These are phyloP conservation scores for Solanum megistacrolobum DNA, from an alignment of 257 asterid species.

Conservation along the genomic window DNA sequence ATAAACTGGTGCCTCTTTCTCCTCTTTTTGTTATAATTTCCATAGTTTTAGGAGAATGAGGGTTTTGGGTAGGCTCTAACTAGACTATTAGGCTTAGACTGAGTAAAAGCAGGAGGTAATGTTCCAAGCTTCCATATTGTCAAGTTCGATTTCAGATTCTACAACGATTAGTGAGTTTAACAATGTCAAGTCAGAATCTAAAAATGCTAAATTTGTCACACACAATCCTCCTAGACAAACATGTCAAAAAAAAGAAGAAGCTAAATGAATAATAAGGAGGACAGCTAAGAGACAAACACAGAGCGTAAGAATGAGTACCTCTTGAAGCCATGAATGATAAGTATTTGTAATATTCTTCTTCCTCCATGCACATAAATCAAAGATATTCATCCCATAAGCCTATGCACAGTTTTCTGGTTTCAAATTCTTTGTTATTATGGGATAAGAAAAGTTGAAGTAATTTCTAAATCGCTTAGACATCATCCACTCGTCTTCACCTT, in stretches of 20 bases:
- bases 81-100: no score
- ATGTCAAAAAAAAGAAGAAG: neutral
- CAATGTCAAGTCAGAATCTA: neutral
- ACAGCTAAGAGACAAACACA: neutral
- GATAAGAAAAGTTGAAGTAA: constrained; percentile 96
- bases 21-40: no score
- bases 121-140: constrained; percentile 98
- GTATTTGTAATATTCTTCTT: constrained; percentile 65
- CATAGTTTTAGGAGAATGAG: no score
- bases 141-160: constrained; percentile 93
- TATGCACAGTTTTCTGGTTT: constrained; percentile 93
- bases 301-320: constrained; percentile 32
- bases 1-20: no score
- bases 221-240: neutral
- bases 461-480: constrained; percentile 86
- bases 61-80: no score
- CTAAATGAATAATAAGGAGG: neutral
- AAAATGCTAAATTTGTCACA: neutral
- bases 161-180: constrained; percentile 16
- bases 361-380: constrained; percentile 81
- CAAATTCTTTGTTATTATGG: constrained; percentile 63
- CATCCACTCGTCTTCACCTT: constrained; percentile 93
- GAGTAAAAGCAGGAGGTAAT: constrained; percentile 78
- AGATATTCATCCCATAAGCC: constrained; percentile 98
- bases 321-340: constrained; percentile 87